phyloP scores from a whole-genome alignment of 108 stramenopile species.

The Fragilariopsis cylindrus region DNA sequence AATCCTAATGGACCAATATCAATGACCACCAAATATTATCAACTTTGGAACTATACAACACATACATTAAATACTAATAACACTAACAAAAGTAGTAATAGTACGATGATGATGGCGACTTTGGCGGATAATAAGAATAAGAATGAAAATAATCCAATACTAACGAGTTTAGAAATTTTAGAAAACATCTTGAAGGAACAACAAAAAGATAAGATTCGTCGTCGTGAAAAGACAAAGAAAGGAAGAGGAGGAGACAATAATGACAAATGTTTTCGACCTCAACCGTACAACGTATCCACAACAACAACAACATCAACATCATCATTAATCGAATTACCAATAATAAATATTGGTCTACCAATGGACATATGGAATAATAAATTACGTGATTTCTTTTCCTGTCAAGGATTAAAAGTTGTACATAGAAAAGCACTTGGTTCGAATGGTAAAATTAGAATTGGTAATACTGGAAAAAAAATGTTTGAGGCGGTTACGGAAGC shows the following conservation, averaged over 20 bases:
- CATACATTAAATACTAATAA: background rate
- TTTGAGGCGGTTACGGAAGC: conserved; percentile 1
- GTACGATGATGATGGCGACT: background rate
- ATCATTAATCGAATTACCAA: background rate
- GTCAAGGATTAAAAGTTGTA: background rate
- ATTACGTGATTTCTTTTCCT: conserved; percentile 8
- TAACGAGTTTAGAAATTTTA: background rate
- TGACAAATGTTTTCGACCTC: background rate
- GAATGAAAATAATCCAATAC: background rate
- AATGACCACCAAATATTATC: background rate
- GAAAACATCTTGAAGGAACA: background rate
- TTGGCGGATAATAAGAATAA: background rate
- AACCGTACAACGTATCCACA: background rate
- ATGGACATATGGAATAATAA: conserved; percentile 10
- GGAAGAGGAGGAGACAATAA: background rate
- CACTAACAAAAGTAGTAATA: background rate
- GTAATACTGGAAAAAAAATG: conserved; percentile 10
- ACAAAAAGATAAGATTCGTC: background rate
- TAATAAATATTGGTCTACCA: conserved; percentile 5
- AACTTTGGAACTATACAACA: background rate
- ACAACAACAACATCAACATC: background rate
- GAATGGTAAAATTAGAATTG: background rate
- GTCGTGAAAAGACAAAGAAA: background rate
- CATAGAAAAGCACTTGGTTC: conserved; percentile 12
- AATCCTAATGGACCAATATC: background rate